Evolutionary conservation across 441 rosid genomes (phyloP), one percentile per base, ranked within the genome.

Genomic region (Sinapis alba): DNA sequence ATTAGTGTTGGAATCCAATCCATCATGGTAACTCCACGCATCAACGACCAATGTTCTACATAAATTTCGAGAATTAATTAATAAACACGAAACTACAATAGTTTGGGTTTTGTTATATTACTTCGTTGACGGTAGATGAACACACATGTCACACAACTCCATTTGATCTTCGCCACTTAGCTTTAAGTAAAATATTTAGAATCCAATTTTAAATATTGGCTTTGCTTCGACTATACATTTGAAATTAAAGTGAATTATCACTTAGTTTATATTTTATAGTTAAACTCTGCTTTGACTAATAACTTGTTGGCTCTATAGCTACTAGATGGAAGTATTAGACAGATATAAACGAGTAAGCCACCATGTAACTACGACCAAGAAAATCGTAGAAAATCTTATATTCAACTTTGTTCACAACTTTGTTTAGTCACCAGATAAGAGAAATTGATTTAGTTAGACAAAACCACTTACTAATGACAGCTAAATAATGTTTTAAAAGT

Each of bases 401-500:
- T 45, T 58, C 76, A 71, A 77, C 70, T 19, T 54, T 38, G 41
- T 19, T 27, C 20, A 34, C 60, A 24, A n/a, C 45, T 36, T 71
- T 71, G 53, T 50, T 26, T 65, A 71, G 34, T 65, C 47, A 58
- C 50, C 27, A 18, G 24, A 50, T 36, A 59, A 60, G 36, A 77
- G 26, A 50, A 65, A 34, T 51, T 27, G 62, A 65, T 64, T 50
- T 59, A 65, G 72, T n/a, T 50, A 34, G 23, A 64, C n/a, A 10
- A 23, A 58, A 50, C 16, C 47, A 60, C 73, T 71, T 32, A 65
- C 56, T 65, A 2, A 67, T 72, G 18, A n/a, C 64, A 78, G 23
- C 61, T 77, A 50, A 50, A 26, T 71, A 65, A 65, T 51, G 63
- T 58, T 41, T 41, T 27, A 66, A 50, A 71, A 59, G 73, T 77